Percentiles rank a stretch among this genome's conserved stretches.
phyloP scores from a whole-genome alignment of 2,329 filamentous ascomycete genomes.

The Penicillium sclerotigenum region DNA sequence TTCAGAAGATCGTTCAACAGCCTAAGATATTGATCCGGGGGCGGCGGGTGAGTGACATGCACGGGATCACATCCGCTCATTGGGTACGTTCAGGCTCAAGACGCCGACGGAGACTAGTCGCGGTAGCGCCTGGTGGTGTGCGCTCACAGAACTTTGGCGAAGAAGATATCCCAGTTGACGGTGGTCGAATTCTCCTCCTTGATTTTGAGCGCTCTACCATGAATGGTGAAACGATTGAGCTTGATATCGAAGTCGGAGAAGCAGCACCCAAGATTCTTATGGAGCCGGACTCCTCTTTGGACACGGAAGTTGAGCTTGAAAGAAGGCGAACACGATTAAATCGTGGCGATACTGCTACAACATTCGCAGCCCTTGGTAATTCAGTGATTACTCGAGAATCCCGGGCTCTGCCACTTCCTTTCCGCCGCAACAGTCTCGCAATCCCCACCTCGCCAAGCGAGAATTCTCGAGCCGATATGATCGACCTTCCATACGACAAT shows the following conservation, averaged over 20 bases:
- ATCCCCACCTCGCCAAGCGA: constrained; percentile 26
- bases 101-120: constrained; percentile 53
- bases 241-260: constrained; percentile 72
- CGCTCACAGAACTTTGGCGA: constrained; percentile 61
- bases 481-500: constrained; percentile 71
- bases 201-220: constrained; percentile 66
- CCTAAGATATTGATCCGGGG: constrained; percentile 71
- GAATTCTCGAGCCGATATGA: constrained; percentile 33
- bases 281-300: constrained; percentile 71
- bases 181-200: constrained; percentile 67
- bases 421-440: constrained; percentile 29
- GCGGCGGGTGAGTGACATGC: constrained; percentile 61
- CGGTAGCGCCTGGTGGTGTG: constrained; percentile 68
- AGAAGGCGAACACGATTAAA: constrained; percentile 68
- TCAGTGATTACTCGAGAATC: constrained; percentile 21
- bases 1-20: constrained; percentile 35
- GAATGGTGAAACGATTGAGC: constrained; percentile 56
- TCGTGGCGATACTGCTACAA: constrained; percentile 49
- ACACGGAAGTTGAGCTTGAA: constrained; percentile 74
- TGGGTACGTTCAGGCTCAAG: constrained; percentile 62
- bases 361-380: constrained; percentile 33
- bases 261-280: constrained; percentile 66
- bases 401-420: constrained; percentile 12
- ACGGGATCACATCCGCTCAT: constrained; percentile 65
- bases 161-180: constrained; percentile 74